Evolutionary conservation across 2,329 filamentous ascomycete species (phyloP), one percentile per base, ranked within the genome.

Genomic region (Truncatella angustata): DNA sequence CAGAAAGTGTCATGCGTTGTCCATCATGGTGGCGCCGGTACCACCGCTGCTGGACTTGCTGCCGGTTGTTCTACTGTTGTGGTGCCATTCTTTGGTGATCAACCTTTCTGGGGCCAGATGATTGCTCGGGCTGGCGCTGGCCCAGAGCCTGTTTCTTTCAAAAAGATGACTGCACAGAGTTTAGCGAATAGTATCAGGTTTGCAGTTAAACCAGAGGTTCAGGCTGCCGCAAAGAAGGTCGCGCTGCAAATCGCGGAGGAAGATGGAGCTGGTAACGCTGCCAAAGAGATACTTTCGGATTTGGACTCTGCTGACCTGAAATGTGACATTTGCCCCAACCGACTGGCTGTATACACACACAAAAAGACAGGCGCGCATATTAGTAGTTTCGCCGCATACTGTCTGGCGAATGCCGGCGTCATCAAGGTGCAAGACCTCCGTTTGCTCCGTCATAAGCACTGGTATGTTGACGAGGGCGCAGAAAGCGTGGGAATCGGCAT

Each of bases 11-110:
- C 81, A 3, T 79, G 76, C 49, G 84, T 87, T 5, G 80, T 87
- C 2, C 84, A 87, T 58, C 84, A 87, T 56, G 91, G 91, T 20
- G 91, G 91, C 52, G 91, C 91, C 6, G 91, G 91, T 18, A 96
- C 91, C 3, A 95, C 90, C 1, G 90, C 91, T 1, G 89, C 90
- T 1, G 91, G 91, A 14, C 88, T 96, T 54, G 81, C 87, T 16
- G 82, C 85, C 55, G 84, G 84, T 9, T 83, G 84, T 34, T 83
- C 85, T 14, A 87, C 84, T 0, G 77, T 86, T 2, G 73, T 88
- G 3, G 75, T 87, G 0, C 84, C 84, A 0, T 88, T 87, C 66
- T 87, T 84, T 57, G 81, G 80, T 3, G 81, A 85, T 56, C 84
- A 87, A 60, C 79, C 82, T 2, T 87, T 87, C 58, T 87, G 84